phyloP scores from a whole-genome alignment of 2,329 filamentous ascomycete species.

The Trichothecium roseum region DNA sequence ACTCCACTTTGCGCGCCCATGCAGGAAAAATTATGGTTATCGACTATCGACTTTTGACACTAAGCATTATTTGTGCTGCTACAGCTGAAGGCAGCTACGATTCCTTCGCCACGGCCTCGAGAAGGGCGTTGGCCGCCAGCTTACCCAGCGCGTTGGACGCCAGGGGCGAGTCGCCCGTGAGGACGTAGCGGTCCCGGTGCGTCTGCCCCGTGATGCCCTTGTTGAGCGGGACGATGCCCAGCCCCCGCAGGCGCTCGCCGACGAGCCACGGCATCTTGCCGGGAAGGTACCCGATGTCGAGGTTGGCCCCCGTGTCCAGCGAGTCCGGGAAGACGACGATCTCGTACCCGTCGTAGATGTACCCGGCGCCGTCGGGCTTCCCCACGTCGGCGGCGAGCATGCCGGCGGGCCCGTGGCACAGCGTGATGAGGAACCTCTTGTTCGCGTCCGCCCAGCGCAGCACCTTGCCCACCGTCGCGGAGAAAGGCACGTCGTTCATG shows the following conservation, averaged over 20 bases:
- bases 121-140: slow-evolving; percentile 8
- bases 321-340: slow-evolving; percentile 10
- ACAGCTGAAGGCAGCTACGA: too few relatives aligned
- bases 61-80: too few relatives aligned
- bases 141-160: slow-evolving; percentile 10
- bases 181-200: slow-evolving; percentile 7
- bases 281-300: slow-evolving; percentile 11
- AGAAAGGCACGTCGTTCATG: slow-evolving; percentile 9
- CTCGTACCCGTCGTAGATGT: slow-evolving; percentile 10
- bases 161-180: slow-evolving; percentile 11
- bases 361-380: slow-evolving; percentile 8
- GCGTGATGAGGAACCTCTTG: slow-evolving; percentile 5
- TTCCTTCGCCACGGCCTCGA: slow-evolving; percentile 9
- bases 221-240: slow-evolving; percentile 8
- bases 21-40: too few relatives aligned
- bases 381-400: slow-evolving; percentile 7
- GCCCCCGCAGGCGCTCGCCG: slow-evolving; percentile 6
- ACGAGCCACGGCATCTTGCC: slow-evolving; percentile 12
- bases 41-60: too few relatives aligned
- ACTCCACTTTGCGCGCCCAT: too few relatives aligned
- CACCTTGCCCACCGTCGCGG: slow-evolving; percentile 8
- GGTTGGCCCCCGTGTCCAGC: slow-evolving; percentile 8
- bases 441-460: slow-evolving; percentile 10
- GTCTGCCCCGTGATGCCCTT: slow-evolving; percentile 8
- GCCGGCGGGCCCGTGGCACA: slow-evolving; percentile 1